Evolutionary conservation across 148 eudicot genomes (phyloP).

Genomic region (Diospyros lotus): DNA sequence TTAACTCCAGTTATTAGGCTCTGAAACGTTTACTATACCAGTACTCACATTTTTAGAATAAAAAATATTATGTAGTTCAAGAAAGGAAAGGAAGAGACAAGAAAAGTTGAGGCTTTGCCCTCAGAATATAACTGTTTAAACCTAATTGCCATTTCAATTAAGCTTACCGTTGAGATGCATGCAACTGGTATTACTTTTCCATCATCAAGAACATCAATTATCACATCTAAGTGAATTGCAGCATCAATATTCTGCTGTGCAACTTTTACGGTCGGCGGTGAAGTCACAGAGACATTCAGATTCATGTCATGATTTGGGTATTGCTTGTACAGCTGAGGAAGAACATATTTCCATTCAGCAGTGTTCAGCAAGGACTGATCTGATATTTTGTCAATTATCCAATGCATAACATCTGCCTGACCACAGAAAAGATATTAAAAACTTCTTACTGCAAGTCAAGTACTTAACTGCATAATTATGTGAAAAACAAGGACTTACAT

Average conservation of each 20-base stretch:
- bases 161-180: slow-evolving; percentile 70
- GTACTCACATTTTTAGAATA: neutral
- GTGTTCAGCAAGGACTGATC: slow-evolving; percentile 74
- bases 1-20: neutral
- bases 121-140: neutral
- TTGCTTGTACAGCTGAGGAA: slow-evolving; percentile 67
- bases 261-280: slow-evolving; percentile 51
- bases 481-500: slow-evolving; percentile 45
- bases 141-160: neutral
- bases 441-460: neutral
- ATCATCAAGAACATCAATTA: slow-evolving; percentile 54
- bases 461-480: neutral
- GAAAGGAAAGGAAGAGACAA: neutral
- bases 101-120: neutral
- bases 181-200: slow-evolving; percentile 61
- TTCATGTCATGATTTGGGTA: slow-evolving; percentile 68
- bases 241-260: slow-evolving; percentile 34
- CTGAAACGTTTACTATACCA: neutral
- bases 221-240: slow-evolving; percentile 51
- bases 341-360: slow-evolving; percentile 66
- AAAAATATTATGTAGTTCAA: neutral
- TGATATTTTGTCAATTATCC: slow-evolving; percentile 68
- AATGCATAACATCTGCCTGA: slow-evolving; percentile 72
- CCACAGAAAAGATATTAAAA: slow-evolving; percentile 7
- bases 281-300: slow-evolving; percentile 49